Conservation (phyloP, 2,329 filamentous ascomycete species). For the Fonsecaea multimorphosa region DNA sequence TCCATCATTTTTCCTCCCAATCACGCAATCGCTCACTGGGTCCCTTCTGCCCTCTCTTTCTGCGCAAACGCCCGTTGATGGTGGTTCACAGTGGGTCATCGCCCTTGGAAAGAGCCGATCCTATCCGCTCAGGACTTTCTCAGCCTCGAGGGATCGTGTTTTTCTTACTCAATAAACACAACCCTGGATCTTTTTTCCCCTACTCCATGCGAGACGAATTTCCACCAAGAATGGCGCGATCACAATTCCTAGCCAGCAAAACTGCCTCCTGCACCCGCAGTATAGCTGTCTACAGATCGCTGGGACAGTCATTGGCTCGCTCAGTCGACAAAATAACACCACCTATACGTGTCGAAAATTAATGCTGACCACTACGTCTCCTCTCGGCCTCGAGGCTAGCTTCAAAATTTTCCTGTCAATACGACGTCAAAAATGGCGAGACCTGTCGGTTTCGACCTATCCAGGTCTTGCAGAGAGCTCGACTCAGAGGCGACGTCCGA, state of each 20-base stretch:
- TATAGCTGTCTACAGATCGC: neutral
- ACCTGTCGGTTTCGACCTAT: neutral
- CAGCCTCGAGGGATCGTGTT: conserved; percentile 19
- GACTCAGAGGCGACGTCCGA: neutral
- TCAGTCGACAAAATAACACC: neutral
- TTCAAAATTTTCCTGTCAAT: neutral
- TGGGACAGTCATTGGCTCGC: conserved; percentile 1
- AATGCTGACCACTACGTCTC: neutral
- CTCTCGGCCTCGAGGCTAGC: neutral
- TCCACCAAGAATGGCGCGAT: conserved; percentile 31
- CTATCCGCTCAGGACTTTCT: neutral
- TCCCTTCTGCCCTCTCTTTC: neutral
- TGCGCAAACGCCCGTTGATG: neutral
- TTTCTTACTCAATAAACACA: conserved; percentile 28
- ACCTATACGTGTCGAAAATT: neutral
- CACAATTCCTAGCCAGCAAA: neutral
- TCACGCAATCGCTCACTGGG: conserved; percentile 16
- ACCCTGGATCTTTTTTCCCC: conserved; percentile 11
- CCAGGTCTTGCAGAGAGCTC: neutral
- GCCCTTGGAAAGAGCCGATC: conserved; percentile 1
- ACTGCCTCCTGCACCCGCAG: neutral
- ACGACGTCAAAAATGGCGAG: conserved; percentile 1
- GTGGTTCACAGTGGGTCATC: neutral
- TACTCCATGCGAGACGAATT: conserved; percentile 19
- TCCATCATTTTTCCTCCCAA: conserved; percentile 21